These are phyloP conservation scores for Lentinus brumalis DNA, from an alignment of 768 basidiomycete species.

Conservation along the genomic window DNA sequence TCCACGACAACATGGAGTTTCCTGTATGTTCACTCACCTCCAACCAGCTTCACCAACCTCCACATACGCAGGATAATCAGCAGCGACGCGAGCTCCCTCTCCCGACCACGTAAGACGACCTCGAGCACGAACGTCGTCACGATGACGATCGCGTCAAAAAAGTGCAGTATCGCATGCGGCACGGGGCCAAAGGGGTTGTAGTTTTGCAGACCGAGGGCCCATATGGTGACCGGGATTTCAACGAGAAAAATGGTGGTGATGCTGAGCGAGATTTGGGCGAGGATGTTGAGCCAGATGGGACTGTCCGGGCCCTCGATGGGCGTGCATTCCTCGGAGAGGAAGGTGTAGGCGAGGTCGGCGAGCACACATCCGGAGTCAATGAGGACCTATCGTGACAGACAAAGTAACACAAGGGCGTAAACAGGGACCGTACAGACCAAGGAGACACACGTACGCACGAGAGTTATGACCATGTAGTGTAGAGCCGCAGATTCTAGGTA, in stretches of 20 bases:
- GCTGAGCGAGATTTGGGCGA: slow-evolving; percentile 60
- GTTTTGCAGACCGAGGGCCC: slow-evolving; percentile 62
- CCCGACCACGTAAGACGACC: slow-evolving; percentile 63
- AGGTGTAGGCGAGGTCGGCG: slow-evolving; percentile 66
- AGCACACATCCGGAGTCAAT: slow-evolving; percentile 75
- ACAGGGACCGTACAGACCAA: slow-evolving; percentile 3
- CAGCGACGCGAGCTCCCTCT: slow-evolving; percentile 69
- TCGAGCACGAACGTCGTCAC: slow-evolving; percentile 76
- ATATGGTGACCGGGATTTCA: slow-evolving; percentile 74
- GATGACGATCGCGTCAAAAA: slow-evolving; percentile 74
- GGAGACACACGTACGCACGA: slow-evolving; percentile 46
- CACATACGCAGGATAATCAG: slow-evolving; percentile 77
- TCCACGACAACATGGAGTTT: not conserved
- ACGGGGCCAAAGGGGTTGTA: slow-evolving; percentile 63
- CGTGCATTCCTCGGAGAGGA: slow-evolving; percentile 57
- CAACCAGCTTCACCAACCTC: slow-evolving; percentile 77
- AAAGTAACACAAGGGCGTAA: too few relatives aligned
- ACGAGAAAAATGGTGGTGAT: slow-evolving; percentile 75
- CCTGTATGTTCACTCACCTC: slow-evolving; percentile 38
- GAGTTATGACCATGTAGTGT: slow-evolving; percentile 57
- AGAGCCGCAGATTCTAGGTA: slow-evolving; percentile 54
- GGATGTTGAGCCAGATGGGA: slow-evolving; percentile 63
- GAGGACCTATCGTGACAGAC: slow-evolving; percentile 42
- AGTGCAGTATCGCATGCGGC: slow-evolving; percentile 62
- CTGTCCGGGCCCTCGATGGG: slow-evolving; percentile 41